phyloP scores from a whole-genome alignment of 352 stramenopile species.

The Globisporangium iwayamae region DNA sequence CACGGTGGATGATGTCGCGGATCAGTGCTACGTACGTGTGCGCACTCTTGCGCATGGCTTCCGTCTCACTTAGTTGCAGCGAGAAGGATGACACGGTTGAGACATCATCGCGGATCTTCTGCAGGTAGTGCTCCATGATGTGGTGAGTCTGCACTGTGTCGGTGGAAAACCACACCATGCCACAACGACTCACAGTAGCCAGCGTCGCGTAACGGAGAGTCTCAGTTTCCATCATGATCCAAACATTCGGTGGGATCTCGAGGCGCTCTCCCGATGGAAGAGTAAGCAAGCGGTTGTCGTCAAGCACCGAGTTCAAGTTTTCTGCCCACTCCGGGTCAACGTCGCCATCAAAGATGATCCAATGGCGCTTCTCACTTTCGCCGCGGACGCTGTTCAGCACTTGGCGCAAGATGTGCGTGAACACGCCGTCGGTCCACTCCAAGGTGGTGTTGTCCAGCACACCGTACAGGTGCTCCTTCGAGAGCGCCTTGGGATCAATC shows the following conservation, averaged over 20 bases:
- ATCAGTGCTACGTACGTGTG: slow-evolving; percentile 61
- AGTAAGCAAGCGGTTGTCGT: slow-evolving; percentile 99
- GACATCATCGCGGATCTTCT: slow-evolving; percentile 66
- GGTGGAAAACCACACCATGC: slow-evolving; percentile 99
- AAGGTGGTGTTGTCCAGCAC: slow-evolving; percentile 99
- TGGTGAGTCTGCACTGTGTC: slow-evolving; percentile 93
- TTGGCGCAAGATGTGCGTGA: slow-evolving; percentile 95
- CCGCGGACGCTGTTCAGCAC: slow-evolving; percentile 97
- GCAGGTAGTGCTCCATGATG: slow-evolving; percentile 88
- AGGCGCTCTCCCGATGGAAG: slow-evolving; percentile 98
- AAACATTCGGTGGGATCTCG: slow-evolving; percentile 97
- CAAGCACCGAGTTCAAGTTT: slow-evolving; percentile 99
- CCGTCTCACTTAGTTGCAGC: slow-evolving; percentile 62
- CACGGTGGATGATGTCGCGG: slow-evolving; percentile 52
- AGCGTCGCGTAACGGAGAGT: slow-evolving; percentile 97
- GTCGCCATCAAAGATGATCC: slow-evolving; percentile 99
- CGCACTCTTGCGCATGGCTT: slow-evolving; percentile 61
- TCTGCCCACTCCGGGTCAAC: slow-evolving; percentile 99
- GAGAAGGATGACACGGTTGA: slow-evolving; percentile 60
- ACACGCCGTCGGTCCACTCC: slow-evolving; percentile 99
- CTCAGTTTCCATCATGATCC: slow-evolving; percentile 99
- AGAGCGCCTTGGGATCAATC: slow-evolving; percentile 99
- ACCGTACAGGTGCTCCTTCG: slow-evolving; percentile 98
- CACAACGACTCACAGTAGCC: slow-evolving; percentile 99
- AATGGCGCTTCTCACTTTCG: slow-evolving; percentile 95